Evolutionary conservation across 352 stramenopile genomes (phyloP), one percentile per base, ranked within the genome.

Genomic region (Elongisporangium undulatum): DNA sequence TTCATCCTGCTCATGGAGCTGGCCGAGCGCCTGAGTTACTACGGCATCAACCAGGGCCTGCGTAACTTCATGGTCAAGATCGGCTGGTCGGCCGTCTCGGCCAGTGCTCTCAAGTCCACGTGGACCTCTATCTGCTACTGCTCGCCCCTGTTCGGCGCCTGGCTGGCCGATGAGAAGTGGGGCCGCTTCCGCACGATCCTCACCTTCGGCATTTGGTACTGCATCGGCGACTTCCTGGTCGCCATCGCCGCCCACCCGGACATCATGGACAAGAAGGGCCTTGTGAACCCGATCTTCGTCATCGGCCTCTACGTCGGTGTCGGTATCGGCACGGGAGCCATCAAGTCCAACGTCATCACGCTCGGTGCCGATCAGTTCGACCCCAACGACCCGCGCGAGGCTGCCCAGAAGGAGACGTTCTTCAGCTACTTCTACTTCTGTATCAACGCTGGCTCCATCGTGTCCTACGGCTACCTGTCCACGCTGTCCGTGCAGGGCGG

Each of bases 351-450:
- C 48, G 76, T 85, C 16, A 79, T 87, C 52, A 75, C 79, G 2
- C 67, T 85, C 20, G 76, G 77, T 26, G 79, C 71, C 5, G 75
- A 85, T 62, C 78, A 85, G 62, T 88, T 85, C 57, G 61, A 84
- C 51, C 75, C 77, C 2, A 62, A 69, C 19, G 70, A 82, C 38
- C 68, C 65, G 1, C 53, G 55, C 10, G 75, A 87, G 61, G 58
- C 68, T 9, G 67, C 70, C 39, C 65, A 83, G 51, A 82, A 89
- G 63, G 67, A 79, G 26, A 83, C 71, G 34, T 94, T 79, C 71
- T 93, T 93, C 73, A 84, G 66, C 57, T 90, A 79, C 62, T 93
- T 92, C 62, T 95, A 95, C 69, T 90, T 75, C 59, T 75, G 66
- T 55, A 80, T 92, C 62, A 94, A 94, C 61, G 63, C 89, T 34